phyloP scores from a whole-genome alignment of 1,284 basidiomycete genomes.

The Ceratobasidium theobromae region DNA sequence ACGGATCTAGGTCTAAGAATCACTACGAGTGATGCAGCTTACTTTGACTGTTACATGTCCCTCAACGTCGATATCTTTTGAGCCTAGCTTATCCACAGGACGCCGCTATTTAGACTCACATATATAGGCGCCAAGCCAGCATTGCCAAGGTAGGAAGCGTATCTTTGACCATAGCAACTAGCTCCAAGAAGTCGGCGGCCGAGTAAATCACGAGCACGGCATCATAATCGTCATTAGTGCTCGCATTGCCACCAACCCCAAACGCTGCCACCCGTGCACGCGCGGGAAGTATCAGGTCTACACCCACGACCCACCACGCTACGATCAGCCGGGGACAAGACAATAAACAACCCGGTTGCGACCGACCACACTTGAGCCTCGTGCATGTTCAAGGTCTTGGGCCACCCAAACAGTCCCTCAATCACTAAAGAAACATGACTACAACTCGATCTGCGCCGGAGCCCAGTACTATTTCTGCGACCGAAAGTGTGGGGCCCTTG shows the following conservation, averaged over 20 bases:
- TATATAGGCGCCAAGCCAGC: slow-evolving; percentile 2
- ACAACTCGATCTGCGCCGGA: slow-evolving; percentile 10
- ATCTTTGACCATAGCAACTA: neutral
- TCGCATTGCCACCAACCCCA: slow-evolving; percentile 21
- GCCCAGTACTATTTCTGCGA: neutral
- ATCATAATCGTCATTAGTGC: slow-evolving; percentile 2
- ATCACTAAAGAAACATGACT: neutral
- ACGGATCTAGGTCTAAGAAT: no score
- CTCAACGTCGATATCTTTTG: no score
- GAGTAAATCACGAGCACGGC: neutral
- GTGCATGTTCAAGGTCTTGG: no score
- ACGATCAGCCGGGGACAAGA: neutral
- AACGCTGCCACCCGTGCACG: no score
- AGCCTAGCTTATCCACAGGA: no score
- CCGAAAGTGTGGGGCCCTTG: neutral
- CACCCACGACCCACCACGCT: neutral
- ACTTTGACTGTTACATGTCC: no score
- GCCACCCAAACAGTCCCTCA: no score
- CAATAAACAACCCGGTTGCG: slow-evolving; percentile 1
- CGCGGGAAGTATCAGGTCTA: no score
- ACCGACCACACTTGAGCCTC: no score
- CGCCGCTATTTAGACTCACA: no score
- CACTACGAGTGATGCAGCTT: no score
- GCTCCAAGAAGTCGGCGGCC: slow-evolving; percentile 13
- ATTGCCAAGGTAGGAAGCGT: neutral